Evolutionary conservation across 116 monocot genomes (phyloP).

Genomic region (Iris pallida): DNA sequence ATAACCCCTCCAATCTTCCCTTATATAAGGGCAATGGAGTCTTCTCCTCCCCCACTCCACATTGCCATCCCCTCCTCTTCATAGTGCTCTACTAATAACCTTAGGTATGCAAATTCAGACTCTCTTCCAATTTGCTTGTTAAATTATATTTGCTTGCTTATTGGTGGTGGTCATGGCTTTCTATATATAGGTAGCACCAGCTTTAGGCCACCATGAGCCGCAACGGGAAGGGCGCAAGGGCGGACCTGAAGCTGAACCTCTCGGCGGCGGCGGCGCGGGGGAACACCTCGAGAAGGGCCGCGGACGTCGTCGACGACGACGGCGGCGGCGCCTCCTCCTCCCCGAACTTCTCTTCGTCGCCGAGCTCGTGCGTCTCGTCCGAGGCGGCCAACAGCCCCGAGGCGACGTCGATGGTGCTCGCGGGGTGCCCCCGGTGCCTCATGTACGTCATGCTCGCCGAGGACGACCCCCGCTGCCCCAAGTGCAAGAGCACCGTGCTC

Average conservation of each 20-base stretch:
- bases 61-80: neutral
- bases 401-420: conserved; percentile 78
- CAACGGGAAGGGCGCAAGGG: conserved; percentile 55
- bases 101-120: neutral
- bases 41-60: neutral
- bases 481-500: conserved; percentile 84
- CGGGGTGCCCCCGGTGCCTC: conserved; percentile 79
- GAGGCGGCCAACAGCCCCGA: conserved; percentile 73
- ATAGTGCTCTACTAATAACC: too few species aligned
- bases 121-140: neutral
- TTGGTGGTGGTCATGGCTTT: neutral
- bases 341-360: conserved; percentile 44
- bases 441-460: conserved; percentile 94
- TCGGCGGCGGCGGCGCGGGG: conserved; percentile 24
- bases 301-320: conserved; percentile 10
- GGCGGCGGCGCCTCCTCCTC: conserved; percentile 20
- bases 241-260: conserved; percentile 52
- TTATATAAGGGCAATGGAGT: conserved; percentile 9
- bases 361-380: conserved; percentile 82
- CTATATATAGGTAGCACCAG: neutral
- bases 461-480: conserved; percentile 83
- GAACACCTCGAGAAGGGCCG: conserved; percentile 25
- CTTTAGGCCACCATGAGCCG: conserved; percentile 37
- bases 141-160: neutral
- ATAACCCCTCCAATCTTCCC: conserved; percentile 10